Conservation (phyloP, 2,329 filamentous ascomycete genomes). For the Tolypocladium ovalisporum region DNA sequence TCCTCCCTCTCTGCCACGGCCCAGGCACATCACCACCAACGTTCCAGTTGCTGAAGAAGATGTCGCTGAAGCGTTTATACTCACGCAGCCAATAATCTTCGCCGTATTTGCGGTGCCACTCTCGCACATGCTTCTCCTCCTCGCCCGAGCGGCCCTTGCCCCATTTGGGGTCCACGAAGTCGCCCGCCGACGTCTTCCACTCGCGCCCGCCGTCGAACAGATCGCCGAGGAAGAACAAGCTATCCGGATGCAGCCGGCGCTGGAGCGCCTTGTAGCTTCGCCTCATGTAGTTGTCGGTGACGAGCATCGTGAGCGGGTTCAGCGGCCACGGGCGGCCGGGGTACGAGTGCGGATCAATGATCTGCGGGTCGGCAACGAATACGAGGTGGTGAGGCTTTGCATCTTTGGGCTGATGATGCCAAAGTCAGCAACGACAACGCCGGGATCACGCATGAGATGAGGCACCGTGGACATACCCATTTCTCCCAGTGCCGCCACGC, state of each 20-base stretch:
- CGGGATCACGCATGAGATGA: not conserved
- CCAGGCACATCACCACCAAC: constrained; percentile 42
- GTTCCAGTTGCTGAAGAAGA: constrained; percentile 68
- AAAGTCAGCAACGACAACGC: not conserved
- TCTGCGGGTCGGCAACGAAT: constrained; percentile 81
- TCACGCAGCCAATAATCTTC: constrained; percentile 79
- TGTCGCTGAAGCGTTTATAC: constrained; percentile 72
- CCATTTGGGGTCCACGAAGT: constrained; percentile 50
- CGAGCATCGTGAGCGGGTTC: constrained; percentile 37
- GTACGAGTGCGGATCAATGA: constrained; percentile 93
- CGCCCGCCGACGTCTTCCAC: constrained; percentile 65
- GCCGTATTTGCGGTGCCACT: constrained; percentile 65
- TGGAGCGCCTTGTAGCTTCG: constrained; percentile 75
- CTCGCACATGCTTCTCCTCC: constrained; percentile 46
- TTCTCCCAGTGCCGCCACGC: constrained; percentile 82
- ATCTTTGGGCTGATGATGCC: constrained; percentile 51
- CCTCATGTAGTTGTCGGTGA: constrained; percentile 85
- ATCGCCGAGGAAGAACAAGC: constrained; percentile 83
- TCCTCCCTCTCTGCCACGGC: constrained; percentile 55
- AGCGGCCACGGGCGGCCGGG: constrained; percentile 61
- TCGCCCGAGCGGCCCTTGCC: constrained; percentile 36
- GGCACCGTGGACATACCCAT: constrained; percentile 53
- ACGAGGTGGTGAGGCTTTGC: constrained; percentile 75
- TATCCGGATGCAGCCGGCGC: constrained; percentile 66
- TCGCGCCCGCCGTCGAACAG: constrained; percentile 93